Base-by-base conservation (phyloP, 1,139 yeast species). In the Yamadazyma triangularis region DNA sequence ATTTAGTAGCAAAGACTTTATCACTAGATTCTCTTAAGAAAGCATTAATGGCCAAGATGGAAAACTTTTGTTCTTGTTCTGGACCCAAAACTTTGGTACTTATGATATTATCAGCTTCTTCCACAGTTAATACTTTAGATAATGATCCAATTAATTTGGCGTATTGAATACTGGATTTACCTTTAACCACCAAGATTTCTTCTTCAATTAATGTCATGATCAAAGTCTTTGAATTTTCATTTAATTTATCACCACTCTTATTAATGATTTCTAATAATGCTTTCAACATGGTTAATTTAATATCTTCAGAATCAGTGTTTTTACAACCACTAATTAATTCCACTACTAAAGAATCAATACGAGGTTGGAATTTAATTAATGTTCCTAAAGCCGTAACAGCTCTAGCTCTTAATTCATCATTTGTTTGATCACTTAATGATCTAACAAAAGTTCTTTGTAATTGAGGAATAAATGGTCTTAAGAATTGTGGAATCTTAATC, bases 401-500 rank as follows among this genome's bases (percentile, higher is more conserved):
- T 41, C 95, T 75, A 4, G 78, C 58, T 47, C 97, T 74, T 49
- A 91, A 68, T 6, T 73, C 62, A 36, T 82, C 94, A 49, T 80
- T 84, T 2, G 70, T 51, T 3, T 83, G 70, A 59, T 91, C 98
- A 29, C 87, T 73, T 41, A 93, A 69, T 1, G 95, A 85, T 55
- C 94, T 84, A 28, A 93, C 95, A 64, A 91, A 93, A 1, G 98
- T 93, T 57, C 99, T 77, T 62, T 93, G 98, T 45, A 93, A 70
- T 64, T 93, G 99, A 8, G 99, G 99, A 58, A 91, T 78, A 56
- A 93, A 93, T 9, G 99, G 98, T 52, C 93, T 77, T 58, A 93
- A 71, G 55, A 87, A 86, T 51, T 83, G 87, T 4, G 98, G 96
- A 47, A 91, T 84, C 66, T 87, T 86, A 24, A 64, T 60, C 50